Evolutionary conservation across 2,329 filamentous ascomycete species (phyloP), one percentile per base, ranked within the genome.

Genomic region (Trichophyton simii): DNA sequence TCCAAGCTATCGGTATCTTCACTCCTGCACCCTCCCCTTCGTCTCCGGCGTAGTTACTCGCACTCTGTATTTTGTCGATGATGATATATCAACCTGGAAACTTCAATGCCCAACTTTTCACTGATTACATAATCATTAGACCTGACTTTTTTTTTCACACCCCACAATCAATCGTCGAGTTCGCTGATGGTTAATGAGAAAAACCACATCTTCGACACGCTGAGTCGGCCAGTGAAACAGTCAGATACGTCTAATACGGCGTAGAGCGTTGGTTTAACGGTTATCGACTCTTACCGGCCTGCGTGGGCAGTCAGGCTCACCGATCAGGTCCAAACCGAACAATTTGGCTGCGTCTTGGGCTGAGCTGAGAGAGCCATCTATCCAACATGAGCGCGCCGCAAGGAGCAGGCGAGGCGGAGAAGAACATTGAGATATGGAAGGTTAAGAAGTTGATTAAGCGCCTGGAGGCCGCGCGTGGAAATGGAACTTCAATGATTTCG

Each of bases 391-490:
- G 88, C 80, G 86, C 91, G 78, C 81, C 87, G 72, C 73, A 73
- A 60, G 85, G 89, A 79, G 84, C 85, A 75, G 91, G 87, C 79
- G 94, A 97, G 79, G 92, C 92, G 70, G 94, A 99, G 84, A 97
- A 97, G 85, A 99, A 97, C 78, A 87, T 87, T 67, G 85, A 87
- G 77, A 87, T 87, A 71, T 81, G 79, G 79, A 96, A 99, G 87
- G 91, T 99, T 74, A 99, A 99, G 84, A 99, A 99, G 83, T 82
- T 99, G 73, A 96, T 99, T 80, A 99, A 97, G 80, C 89, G 94
- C 71, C 89, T 99, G 71, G 94, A 97, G 78, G 88, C 90, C 65
- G 95, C 95, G 69, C 85, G 95, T 75, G 94, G 94, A 75, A 99
- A 99, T 84, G 94, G 94, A 80, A 99, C 94, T 66, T 92, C 87